Percentiles rank a stretch among this genome's conserved stretches.
phyloP scores from a whole-genome alignment of 2,329 filamentous ascomycete genomes.

The Didymella exigua region DNA sequence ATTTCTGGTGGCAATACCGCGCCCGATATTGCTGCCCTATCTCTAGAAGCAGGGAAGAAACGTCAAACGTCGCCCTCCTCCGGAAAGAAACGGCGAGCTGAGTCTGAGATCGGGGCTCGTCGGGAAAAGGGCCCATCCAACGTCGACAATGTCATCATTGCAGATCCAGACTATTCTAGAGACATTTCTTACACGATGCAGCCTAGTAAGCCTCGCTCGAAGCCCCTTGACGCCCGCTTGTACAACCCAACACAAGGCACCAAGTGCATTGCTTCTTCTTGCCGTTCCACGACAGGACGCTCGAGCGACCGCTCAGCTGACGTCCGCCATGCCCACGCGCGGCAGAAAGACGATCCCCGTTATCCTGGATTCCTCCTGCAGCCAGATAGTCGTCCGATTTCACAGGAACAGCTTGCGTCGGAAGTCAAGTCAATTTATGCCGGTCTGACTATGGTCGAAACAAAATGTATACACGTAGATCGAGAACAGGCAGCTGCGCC shows the following conservation, averaged over 20 bases:
- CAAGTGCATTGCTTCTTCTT: slow-evolving; percentile 22
- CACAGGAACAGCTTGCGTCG: slow-evolving; percentile 76
- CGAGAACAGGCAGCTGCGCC: slow-evolving; percentile 62
- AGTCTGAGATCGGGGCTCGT: slow-evolving; percentile 32
- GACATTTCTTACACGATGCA: slow-evolving; percentile 24
- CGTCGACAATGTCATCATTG: slow-evolving; percentile 21
- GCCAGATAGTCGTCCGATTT: slow-evolving; percentile 70
- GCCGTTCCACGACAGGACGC: neutral
- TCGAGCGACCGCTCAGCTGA: neutral
- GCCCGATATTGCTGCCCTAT: slow-evolving; percentile 35
- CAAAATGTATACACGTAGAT: slow-evolving; percentile 84
- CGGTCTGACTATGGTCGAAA: slow-evolving; percentile 83
- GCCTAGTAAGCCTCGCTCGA: slow-evolving; percentile 25
- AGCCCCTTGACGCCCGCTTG: slow-evolving; percentile 25
- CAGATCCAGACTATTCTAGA: slow-evolving; percentile 34
- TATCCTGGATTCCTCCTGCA: slow-evolving; percentile 57
- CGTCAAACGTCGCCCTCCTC: slow-evolving; percentile 31
- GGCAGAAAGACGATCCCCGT: slow-evolving; percentile 37
- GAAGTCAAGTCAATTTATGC: slow-evolving; percentile 87
- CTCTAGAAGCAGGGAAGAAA: slow-evolving; percentile 30
- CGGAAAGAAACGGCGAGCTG: slow-evolving; percentile 39
- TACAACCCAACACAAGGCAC: slow-evolving; percentile 28
- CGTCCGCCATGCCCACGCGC: slow-evolving; percentile 42
- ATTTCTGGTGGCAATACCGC: neutral
- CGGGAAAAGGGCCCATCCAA: slow-evolving; percentile 33